Percentiles rank a stretch among this genome's conserved stretches.
Conservation (phyloP, 306 rosid genomes). For the Castanea crenata region DNA sequence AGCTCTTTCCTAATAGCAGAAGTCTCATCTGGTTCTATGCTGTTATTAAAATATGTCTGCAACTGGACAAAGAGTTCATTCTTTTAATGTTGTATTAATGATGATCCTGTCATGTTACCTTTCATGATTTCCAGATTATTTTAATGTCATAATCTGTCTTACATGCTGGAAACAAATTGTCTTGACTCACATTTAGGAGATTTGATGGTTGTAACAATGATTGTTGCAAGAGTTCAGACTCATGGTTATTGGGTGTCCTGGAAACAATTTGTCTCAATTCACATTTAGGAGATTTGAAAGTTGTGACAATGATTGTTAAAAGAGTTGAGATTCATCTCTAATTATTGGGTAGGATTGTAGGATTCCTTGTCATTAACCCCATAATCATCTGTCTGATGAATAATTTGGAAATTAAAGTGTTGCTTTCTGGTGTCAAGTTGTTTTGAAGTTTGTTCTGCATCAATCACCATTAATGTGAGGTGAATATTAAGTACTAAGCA, state of each 20-base stretch:
- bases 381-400: not conserved
- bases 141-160: not conserved
- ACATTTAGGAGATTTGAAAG: conserved; percentile 10
- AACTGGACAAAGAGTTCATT: conserved; percentile 15
- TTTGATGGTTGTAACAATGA: not conserved
- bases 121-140: conserved; percentile 8
- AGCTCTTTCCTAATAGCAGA: not conserved
- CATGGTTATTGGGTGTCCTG: not conserved
- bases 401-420: not conserved
- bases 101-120: conserved; percentile 21
- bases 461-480: too few species aligned
- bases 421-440: too few species aligned
- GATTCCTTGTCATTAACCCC: not conserved
- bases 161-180: too few species aligned
- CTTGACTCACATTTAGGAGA: conserved; percentile 1
- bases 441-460: too few species aligned
- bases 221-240: not conserved
- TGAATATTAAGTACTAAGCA: too few species aligned
- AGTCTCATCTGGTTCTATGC: conserved; percentile 11
- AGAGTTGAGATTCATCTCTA: conserved; percentile 18
- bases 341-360: not conserved
- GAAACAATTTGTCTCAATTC: conserved; percentile 10
- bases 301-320: conserved; percentile 14
- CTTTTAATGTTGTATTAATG: not conserved
- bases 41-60: not conserved